Evolutionary conservation across 306 rosid species (phyloP), one percentile per base, ranked within the genome.

Genomic region (Begonia peltatifolia): DNA sequence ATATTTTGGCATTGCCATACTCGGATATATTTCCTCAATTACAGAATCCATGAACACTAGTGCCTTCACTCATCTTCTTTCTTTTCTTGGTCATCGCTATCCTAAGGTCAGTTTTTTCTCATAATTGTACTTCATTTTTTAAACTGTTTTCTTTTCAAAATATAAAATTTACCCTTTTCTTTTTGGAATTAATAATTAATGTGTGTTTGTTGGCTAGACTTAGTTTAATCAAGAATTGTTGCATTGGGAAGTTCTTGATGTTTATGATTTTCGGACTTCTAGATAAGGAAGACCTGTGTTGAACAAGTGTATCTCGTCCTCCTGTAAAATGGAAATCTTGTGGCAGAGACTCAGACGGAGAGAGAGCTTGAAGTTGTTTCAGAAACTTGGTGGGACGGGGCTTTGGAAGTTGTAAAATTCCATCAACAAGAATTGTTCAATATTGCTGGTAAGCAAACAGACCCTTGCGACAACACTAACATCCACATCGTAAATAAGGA

Each of bases 221-320:
- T 44, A 3, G 4, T 44, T n/a, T 44, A 44, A n/a, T 10, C 12
- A 44, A 44, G 48, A 2, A 10, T 44, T 44, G 9, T 44, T 11
- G n/a, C 48, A 44, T 44, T 9, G 12, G 53, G 58, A 46, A 13
- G 53, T 52, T 50, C 12, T 50, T 18, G 9, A 18, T 56, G 42
- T 15, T 11, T 42, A 60, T 51, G 2, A 14, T 54, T 16, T 75
- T 50, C 53, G 13, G 43, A 60, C 59, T 20, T 30, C 53, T 78
- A 90, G 99, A 90, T 90, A 50, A 69, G 99, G 50, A 90, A 86
- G 81, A 84, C 82, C 61, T 79, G 82, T 16, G 92, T 95, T 0
- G 99, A 90, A 64, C 99, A 90, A 64, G 82, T 77, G 12, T 90
- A 90, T 84, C 95, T 90, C 44, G 92, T 83, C 48, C 87, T 86